Conservation (phyloP, 352 stramenopile genomes). For the Sclerospora graminicola region DNA sequence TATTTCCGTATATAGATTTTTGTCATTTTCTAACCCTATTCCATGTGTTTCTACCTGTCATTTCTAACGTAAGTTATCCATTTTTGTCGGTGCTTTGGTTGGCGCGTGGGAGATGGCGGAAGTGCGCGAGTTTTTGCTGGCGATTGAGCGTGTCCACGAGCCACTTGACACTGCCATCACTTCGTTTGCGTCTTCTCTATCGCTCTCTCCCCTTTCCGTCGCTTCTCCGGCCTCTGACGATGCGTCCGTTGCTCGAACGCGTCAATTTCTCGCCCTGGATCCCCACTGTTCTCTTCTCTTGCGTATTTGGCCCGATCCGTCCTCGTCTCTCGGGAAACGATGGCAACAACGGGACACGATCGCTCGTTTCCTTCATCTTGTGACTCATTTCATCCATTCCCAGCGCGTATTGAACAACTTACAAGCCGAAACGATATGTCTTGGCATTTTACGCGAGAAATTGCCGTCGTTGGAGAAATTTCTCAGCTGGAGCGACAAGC, state of each 20-base stretch:
- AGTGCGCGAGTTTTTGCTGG: slow-evolving; percentile 62
- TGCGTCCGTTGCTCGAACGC: slow-evolving; percentile 5
- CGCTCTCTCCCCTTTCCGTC: neutral
- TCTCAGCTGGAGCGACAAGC: slow-evolving; percentile 81
- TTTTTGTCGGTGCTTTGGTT: too few species aligned
- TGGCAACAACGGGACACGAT: slow-evolving; percentile 66
- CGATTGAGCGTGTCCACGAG: slow-evolving; percentile 43
- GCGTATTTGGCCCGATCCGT: slow-evolving; percentile 50
- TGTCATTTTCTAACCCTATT: too few species aligned
- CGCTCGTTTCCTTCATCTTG: slow-evolving; percentile 48
- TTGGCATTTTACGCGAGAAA: slow-evolving; percentile 64
- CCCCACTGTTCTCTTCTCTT: slow-evolving; percentile 47
- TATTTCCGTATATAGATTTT: too few species aligned
- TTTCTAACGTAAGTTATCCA: too few species aligned
- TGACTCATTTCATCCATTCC: slow-evolving; percentile 31
- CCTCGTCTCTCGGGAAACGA: too few species aligned
- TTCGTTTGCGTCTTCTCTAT: slow-evolving; percentile 24
- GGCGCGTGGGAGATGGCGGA: too few species aligned
- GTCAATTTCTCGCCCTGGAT: slow-evolving; percentile 43
- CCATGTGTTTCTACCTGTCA: too few species aligned
- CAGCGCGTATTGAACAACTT: slow-evolving; percentile 17
- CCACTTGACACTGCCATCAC: slow-evolving; percentile 43
- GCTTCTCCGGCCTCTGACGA: neutral
- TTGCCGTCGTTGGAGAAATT: slow-evolving; percentile 50
- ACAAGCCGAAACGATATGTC: slow-evolving; percentile 48